Evolutionary conservation across 495 filamentous ascomycete species (phyloP), one percentile per base, ranked within the genome.

Genomic region (Halenospora varia): DNA sequence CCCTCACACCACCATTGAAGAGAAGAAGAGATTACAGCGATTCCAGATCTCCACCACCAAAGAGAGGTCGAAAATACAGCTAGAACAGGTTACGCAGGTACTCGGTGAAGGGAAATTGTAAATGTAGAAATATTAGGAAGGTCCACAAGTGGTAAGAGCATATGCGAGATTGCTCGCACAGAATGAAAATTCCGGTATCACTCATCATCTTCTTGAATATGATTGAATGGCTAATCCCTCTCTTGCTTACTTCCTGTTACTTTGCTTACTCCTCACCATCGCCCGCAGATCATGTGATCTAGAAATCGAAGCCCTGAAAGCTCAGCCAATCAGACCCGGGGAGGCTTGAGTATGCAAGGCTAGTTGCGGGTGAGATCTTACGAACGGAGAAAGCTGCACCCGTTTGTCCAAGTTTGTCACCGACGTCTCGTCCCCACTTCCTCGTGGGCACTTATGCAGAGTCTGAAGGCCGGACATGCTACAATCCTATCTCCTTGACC

Each of bases 11-110:
- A 40, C 62, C 60, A 18, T 18, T 35, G 11, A 68, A 65, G 57
- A 62, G 62, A 51, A 59, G 62, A 54, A 35, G 59, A 48, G 65
- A 63, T 48, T 56, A 62, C 23, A 61, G 62, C 35, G 55, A 59
- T 39, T 68, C 65, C 15, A 53, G 54, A 40, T 68, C 62, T 35
- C 65, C 65, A 6, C 60, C 62, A 23, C 56, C 59, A 39, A 65
- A 65, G 25, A 48, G 65, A n/a, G 65, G 60, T 9, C 42, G 65
- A 23, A 26, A 58, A 62, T 59, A 59, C 45, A 67, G 59, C 46
- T 67, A 55, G 51, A 18, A 22, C 22, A 24, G 10, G 10, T 25
- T 19, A 22, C 18, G 29, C 25, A 9, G 39, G 15, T 1, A 23
- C 17, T 10, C 0, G 40, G 29, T 15, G 11, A 6, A 20, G 17